phyloP scores from a whole-genome alignment of 805 yeast genomes.

The Teunomyces lycoperdinae region DNA sequence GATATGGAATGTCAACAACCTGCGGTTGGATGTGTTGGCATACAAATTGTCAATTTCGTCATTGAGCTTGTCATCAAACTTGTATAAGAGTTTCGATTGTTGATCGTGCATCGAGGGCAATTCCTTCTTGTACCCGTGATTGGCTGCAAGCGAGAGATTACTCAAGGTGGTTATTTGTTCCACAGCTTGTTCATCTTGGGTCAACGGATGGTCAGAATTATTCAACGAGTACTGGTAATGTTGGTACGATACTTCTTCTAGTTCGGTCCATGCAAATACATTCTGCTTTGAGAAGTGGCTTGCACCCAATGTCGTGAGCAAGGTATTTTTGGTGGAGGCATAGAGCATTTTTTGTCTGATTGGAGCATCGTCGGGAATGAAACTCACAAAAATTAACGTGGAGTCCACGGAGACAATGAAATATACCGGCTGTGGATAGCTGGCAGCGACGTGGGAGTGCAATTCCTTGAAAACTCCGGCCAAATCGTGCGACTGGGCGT shows the following conservation, averaged over 20 bases:
- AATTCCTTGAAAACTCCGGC: constrained; percentile 18
- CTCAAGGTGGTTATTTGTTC: constrained; percentile 40
- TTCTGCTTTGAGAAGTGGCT: constrained; percentile 44
- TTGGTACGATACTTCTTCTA: constrained; percentile 49
- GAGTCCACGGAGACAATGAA: constrained; percentile 21
- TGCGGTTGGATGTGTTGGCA: constrained; percentile 14
- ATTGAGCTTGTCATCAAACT: constrained; percentile 26
- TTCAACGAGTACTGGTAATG: constrained; percentile 37
- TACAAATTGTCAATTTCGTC: constrained; percentile 21
- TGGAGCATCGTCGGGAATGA: constrained; percentile 81
- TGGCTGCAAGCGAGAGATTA: constrained; percentile 23
- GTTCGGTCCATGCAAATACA: constrained; percentile 50
- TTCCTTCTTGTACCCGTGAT: constrained; percentile 22
- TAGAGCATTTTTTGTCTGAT: constrained; percentile 88
- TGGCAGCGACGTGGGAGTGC: constrained; percentile 17
- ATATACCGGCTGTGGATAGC: constrained; percentile 37
- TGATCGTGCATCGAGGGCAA: constrained; percentile 34
- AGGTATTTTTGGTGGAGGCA: constrained; percentile 82
- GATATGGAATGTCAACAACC: constrained; percentile 50
- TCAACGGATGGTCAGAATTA: constrained; percentile 43
- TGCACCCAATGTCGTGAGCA: constrained; percentile 72
- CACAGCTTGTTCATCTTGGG: constrained; percentile 56
- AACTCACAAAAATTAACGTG: constrained; percentile 59
- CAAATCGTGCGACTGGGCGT: constrained; percentile 11
- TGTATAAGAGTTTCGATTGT: constrained; percentile 18